Evolutionary conservation across 306 rosid genomes (phyloP).

Genomic region (Citrullus colocynthis): DNA sequence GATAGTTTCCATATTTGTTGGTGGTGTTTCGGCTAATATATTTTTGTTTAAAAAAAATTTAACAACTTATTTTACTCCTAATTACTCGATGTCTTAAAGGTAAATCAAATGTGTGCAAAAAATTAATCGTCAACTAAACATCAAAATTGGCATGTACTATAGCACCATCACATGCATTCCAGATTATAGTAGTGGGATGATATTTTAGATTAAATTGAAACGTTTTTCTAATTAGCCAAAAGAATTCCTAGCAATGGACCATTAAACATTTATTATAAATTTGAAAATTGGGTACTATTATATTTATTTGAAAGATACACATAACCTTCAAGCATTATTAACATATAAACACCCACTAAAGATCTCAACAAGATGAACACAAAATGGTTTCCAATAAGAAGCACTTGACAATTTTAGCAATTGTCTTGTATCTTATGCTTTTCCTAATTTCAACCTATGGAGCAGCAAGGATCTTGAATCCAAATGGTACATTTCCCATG

Average conservation of each 20-base stretch:
- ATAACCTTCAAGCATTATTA: not conserved
- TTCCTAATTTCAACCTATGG: not conserved
- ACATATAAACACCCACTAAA: not conserved
- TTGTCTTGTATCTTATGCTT: not conserved
- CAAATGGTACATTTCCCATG: not conserved
- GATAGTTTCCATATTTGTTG: no score
- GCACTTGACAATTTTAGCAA: not conserved
- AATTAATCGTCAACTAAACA: no score
- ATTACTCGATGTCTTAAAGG: no score
- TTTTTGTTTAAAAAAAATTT: no score
- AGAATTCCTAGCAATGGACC: not conserved
- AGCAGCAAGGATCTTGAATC: not conserved
- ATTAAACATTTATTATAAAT: not conserved
- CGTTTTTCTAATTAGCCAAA: not conserved
- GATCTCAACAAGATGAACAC: not conserved
- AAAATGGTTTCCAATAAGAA: not conserved
- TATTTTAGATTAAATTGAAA: no score
- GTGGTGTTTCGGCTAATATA: no score
- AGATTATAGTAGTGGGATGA: no score
- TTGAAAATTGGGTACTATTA: not conserved
- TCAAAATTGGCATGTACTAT: no score
- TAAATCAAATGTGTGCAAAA: no score
- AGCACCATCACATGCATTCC: no score
- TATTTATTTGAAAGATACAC: not conserved
- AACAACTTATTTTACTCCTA: no score